Conservation (phyloP, 2,329 filamentous ascomycete species). For the Colletotrichum sp. region DNA sequence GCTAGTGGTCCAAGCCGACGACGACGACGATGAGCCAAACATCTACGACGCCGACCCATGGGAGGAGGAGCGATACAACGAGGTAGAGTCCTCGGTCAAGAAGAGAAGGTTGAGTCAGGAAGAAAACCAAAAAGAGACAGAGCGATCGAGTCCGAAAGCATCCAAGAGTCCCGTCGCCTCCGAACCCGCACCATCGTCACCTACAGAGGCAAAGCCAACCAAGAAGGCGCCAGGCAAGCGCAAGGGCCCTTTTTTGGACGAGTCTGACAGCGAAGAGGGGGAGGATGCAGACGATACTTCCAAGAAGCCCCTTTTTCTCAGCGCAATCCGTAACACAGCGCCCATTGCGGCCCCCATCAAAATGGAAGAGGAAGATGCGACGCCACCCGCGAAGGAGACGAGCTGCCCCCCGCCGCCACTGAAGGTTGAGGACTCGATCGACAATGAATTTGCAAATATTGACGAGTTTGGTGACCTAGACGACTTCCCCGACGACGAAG, state of each 20-base stretch:
- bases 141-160: not conserved
- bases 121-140: conserved; percentile 2
- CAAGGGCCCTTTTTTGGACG: conserved; percentile 71
- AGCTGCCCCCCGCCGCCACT: conserved; percentile 22
- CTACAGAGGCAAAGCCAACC: not conserved
- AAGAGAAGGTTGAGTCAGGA: conserved; percentile 44
- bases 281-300: conserved; percentile 27
- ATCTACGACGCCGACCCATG: conserved; percentile 2
- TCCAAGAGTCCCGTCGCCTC: not conserved
- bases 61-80: conserved; percentile 31
- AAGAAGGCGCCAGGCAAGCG: conserved; percentile 27
- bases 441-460: conserved; percentile 38
- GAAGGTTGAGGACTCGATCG: conserved; percentile 34
- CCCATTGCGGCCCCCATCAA: not conserved
- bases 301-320: not conserved
- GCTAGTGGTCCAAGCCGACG: not conserved
- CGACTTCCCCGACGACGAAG: conserved; percentile 56
- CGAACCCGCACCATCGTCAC: not conserved
- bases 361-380: not conserved
- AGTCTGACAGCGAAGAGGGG: conserved; percentile 65
- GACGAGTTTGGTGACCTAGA: conserved; percentile 52
- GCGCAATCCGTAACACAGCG: not conserved
- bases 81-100: conserved; percentile 41
- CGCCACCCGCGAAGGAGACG: conserved; percentile 5
- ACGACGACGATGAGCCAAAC: not conserved